Base-by-base conservation (phyloP, 306 rosid species). In the Acacia crassicarpa region DNA sequence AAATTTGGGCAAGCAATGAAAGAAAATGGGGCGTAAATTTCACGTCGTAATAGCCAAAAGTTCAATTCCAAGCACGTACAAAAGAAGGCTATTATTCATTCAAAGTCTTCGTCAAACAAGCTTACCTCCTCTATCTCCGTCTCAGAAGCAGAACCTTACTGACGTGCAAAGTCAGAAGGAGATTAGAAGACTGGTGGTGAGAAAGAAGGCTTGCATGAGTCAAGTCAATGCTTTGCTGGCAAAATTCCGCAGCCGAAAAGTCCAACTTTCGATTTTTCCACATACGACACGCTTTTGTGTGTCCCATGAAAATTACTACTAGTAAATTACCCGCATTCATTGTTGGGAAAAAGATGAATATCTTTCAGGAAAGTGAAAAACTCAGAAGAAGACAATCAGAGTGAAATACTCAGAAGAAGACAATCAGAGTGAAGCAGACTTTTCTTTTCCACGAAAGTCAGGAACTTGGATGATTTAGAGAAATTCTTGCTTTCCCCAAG, bases 21-120 rank as follows among this genome's bases (percentile, higher is more conserved):
- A 62, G 3, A 67, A 75, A 73, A 49, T 40, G 67, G 62, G 38
- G 27, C 53, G 73, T 73, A 73, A 40, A 15, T 32, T 65, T 76
- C 79, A 74, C 72, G 67, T 15, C 38, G 20, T 40, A 4, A 41
- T 4, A 27, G 11, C 41, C 27, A 65, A 25, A 13, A 61, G 25
- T 75, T 80, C 54, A 46, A 68, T 46, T 46, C 65, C 82, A 77
- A 83, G 75, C 6, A 58, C 69, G 53, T 30, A 53, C 0, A 74
- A 53, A 20, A 20, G 30, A 68, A 33, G 46, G 65, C 14, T 22
- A 22, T 16, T 7, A 38, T 56, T 35, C 53, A 54, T 63, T 77
- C 85, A 77, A 83, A 83, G 73, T 76, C 81, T 43, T 23, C 40
- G 40, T n/a, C 35, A 53, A 51, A 35, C 13, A 27, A 75, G 16